Percentiles rank a stretch among this genome's conserved stretches.
Conservation (phyloP, 495 filamentous ascomycete genomes). For the Daldinia vernicosa region DNA sequence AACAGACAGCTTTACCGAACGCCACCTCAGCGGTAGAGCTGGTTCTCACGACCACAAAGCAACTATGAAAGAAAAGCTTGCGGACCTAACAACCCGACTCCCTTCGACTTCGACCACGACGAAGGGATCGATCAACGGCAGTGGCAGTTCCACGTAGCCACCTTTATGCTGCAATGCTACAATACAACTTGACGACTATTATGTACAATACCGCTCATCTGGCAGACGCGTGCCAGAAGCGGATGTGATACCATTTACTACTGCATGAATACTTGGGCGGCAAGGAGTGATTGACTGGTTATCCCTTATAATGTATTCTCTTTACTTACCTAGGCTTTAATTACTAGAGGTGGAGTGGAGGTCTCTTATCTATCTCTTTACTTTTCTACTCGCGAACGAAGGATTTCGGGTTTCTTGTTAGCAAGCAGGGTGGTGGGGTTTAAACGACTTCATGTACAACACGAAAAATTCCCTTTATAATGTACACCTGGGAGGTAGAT, state of each 20-base stretch:
- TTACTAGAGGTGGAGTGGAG: background rate
- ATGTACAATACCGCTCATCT: background rate
- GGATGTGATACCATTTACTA: background rate
- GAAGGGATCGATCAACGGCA: conserved; percentile 4
- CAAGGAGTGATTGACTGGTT: background rate
- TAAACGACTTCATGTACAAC: conserved; percentile 17
- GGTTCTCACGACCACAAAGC: conserved; percentile 8
- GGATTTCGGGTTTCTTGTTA: background rate
- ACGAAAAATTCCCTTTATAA: background rate
- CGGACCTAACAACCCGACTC: conserved; percentile 1
- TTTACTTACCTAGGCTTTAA: background rate
- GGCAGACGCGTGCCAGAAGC: background rate
- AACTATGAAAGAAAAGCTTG: background rate
- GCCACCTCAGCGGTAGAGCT: background rate
- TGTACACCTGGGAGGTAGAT: background rate
- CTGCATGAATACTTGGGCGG: background rate
- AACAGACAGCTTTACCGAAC: conserved; percentile 11
- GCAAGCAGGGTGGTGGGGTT: background rate
- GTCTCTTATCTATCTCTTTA: conserved; percentile 6
- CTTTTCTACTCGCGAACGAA: background rate
- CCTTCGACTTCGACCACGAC: background rate
- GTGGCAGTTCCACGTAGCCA: background rate
- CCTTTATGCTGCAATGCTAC: background rate
- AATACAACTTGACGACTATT: conserved; percentile 10
- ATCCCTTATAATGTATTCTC: background rate